A percentile compares a stretch with the other conserved stretches of the same genome.
Evolutionary conservation across 345 rosid species (phyloP).

Genomic region (Syzygium aromaticum): DNA sequence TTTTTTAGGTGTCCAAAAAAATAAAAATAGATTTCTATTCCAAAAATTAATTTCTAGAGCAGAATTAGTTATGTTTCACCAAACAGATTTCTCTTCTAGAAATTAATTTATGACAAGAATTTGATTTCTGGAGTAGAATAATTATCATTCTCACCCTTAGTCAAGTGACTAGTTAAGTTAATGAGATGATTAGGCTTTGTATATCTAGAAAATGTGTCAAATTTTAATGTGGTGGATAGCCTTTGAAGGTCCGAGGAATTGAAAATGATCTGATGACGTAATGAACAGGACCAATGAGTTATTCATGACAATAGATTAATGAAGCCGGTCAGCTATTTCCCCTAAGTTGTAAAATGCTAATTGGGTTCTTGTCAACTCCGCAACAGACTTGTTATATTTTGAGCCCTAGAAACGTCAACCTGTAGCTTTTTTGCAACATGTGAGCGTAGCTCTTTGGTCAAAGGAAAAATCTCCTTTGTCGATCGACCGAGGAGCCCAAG

Average conservation of each 20-base stretch:
- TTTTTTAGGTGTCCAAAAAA: too few species aligned
- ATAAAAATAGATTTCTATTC: too few species aligned
- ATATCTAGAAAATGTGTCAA: background rate
- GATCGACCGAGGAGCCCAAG: background rate
- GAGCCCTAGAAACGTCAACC: background rate
- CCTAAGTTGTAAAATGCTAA: background rate
- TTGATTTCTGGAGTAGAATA: too few species aligned
- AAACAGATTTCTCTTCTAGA: too few species aligned
- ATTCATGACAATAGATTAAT: background rate
- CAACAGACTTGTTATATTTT: background rate
- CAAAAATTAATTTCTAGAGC: too few species aligned
- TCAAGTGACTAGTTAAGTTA: background rate
- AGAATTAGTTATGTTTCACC: too few species aligned
- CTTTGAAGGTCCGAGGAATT: background rate
- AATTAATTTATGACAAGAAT: too few species aligned
- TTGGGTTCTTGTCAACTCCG: background rate
- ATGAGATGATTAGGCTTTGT: background rate
- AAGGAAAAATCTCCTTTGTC: background rate
- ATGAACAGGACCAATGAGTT: background rate
- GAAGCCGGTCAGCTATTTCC: background rate
- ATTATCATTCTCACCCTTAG: too few species aligned
- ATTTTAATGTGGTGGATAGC: background rate
- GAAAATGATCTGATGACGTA: background rate
- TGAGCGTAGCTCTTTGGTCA: background rate
- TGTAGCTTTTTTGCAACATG: background rate